A percentile compares a stretch with the other conserved stretches of the same genome.
These are phyloP conservation scores for Penicillium glabrum DNA, from an alignment of 2,329 filamentous ascomycete species.

Conservation along the genomic window DNA sequence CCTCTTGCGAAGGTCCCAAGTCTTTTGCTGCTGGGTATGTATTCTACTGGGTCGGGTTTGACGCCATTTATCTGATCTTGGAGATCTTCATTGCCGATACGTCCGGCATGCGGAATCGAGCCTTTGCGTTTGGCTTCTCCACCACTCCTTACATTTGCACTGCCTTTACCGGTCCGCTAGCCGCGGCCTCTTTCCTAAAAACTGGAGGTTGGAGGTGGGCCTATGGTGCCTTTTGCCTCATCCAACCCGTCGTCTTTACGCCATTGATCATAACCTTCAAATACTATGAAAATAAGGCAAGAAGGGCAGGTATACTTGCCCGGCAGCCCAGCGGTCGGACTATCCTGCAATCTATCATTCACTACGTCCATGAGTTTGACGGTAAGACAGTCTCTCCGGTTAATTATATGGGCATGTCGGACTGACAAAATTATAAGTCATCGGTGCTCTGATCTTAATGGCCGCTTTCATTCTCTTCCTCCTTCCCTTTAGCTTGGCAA, in stretches of 20 bases:
- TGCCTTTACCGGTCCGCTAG: conserved; percentile 53
- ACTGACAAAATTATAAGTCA: conserved; percentile 48
- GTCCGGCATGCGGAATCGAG: conserved; percentile 57
- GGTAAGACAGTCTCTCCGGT: conserved; percentile 44
- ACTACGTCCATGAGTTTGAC: conserved; percentile 63
- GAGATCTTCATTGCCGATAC: conserved; percentile 62
- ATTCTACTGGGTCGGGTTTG: conserved; percentile 54
- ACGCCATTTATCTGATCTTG: conserved; percentile 54
- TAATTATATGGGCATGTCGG: conserved; percentile 44
- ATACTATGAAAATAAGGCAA: conserved; percentile 57
- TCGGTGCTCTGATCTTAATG: conserved; percentile 59
- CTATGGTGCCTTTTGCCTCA: conserved; percentile 59
- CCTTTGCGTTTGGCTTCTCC: conserved; percentile 57
- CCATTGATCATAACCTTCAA: conserved; percentile 56
- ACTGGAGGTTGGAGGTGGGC: conserved; percentile 59
- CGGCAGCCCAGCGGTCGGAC: conserved; percentile 45
- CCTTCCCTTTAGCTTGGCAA: conserved; percentile 60
- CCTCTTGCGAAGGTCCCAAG: conserved; percentile 58
- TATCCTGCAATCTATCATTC: conserved; percentile 44
- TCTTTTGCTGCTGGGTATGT: conserved; percentile 57
- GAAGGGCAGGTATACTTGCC: conserved; percentile 51
- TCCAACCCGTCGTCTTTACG: conserved; percentile 54
- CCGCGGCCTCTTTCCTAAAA: conserved; percentile 49
- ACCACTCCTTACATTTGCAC: conserved; percentile 60
- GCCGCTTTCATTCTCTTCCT: conserved; percentile 62